Evolutionary conservation across 495 filamentous ascomycete species (phyloP).

Genomic region (Neurospora sp.): DNA sequence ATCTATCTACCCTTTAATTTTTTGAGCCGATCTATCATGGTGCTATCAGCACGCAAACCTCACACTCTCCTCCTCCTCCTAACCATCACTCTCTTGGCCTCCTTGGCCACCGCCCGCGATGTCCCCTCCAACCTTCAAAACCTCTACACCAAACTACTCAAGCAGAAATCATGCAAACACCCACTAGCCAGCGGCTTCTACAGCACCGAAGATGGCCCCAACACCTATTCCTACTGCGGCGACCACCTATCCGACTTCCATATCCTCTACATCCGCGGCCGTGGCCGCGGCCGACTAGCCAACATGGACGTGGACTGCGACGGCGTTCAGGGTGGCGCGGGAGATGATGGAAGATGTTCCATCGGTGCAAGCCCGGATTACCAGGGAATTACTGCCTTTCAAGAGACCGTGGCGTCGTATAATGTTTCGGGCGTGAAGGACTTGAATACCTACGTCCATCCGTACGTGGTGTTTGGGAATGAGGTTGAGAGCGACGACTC

Average conservation of each 20-base stretch:
- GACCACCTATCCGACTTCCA: slow-evolving; percentile 19
- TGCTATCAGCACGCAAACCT: no score
- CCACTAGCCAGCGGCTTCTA: slow-evolving; percentile 20
- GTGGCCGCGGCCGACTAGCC: slow-evolving; percentile 16
- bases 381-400: slow-evolving; percentile 47
- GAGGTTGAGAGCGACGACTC: no score
- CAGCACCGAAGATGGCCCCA: slow-evolving; percentile 15
- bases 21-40: no score
- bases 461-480: slow-evolving; percentile 54
- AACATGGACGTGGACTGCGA: slow-evolving; percentile 66
- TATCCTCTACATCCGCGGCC: slow-evolving; percentile 24
- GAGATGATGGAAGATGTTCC: slow-evolving; percentile 37
- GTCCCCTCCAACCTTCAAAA: slow-evolving; percentile 21
- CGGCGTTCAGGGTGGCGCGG: slow-evolving; percentile 35
- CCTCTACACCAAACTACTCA: slow-evolving; percentile 22
- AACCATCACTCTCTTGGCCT: not conserved
- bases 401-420: slow-evolving; percentile 31
- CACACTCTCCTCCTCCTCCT: not conserved
- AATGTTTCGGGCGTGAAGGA: slow-evolving; percentile 34
- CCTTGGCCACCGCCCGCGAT: not conserved
- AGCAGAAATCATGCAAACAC: slow-evolving; percentile 15
- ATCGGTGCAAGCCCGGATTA: slow-evolving; percentile 30
- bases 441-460: slow-evolving; percentile 50
- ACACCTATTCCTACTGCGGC: slow-evolving; percentile 28
- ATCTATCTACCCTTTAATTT: no score